Evolutionary conservation across 192 early-diverging fungal genomes (phyloP), one percentile per base, ranked within the genome.

Genomic region (Linnemannia hyalina): DNA sequence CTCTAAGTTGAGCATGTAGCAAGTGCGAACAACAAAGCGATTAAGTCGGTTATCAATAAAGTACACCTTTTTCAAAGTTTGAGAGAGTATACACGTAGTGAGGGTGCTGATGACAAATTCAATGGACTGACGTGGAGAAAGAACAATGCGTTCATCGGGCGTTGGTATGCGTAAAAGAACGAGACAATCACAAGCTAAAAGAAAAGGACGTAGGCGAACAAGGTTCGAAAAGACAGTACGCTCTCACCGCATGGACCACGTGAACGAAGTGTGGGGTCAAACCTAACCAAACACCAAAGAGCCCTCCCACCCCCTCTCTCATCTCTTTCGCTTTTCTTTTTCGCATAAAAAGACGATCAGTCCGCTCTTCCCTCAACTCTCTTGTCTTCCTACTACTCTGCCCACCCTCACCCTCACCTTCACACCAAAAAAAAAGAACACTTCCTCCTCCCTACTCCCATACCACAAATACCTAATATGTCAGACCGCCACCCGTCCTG

Each of bases 401-500:
- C 35, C 60, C 1, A 10, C 60, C 10, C 18, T 4, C 49, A 26
- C 60, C 32, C 60, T 26, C 11, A 63, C 8, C n/a, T 22, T 55
- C 54, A 57, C 7, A 15, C 60, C 9, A 29, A 63, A 26, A 63
- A 26, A 63, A 63, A 26, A 49, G 29, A 9, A 63, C 7, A 63
- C 57, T 26, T 22, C 23, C 7, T 11, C n/a, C 35, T 29, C 38
- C 38, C 3, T 3, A 40, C 3, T 40, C 38, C 38, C 38, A 40
- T 40, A 40, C 38, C 38, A n/a, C 29, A 65, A 29, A 32, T n/a
- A 18, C 8, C 22, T 8, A 75, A 38, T 52, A 85, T 85, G 82
- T 80, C 55, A 42, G 74, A 85, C 41, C 20, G 74, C 44, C 73
- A 81, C 63, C 84, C 84, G 15, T 78, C 75, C 40, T 86, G 84